Evolutionary conservation across 225 moss, liverwort and hornwort genomes (phyloP).

Genomic region (Sphagnum contortum): DNA sequence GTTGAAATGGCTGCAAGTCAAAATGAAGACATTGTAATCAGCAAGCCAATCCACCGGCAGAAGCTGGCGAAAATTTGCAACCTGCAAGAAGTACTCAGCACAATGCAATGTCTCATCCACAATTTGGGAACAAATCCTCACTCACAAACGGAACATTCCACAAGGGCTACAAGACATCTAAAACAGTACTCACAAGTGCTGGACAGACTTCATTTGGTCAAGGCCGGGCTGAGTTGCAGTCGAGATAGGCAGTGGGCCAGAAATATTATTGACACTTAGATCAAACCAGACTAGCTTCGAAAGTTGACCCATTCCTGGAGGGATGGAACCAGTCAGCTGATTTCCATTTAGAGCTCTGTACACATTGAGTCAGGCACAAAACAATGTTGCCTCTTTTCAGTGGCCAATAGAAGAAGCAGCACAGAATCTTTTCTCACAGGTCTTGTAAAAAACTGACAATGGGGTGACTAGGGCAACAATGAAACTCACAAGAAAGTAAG

Average conservation of each 20-base stretch:
- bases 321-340: conserved; percentile 19
- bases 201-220: conserved; percentile 27
- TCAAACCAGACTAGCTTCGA: conserved; percentile 32
- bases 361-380: conserved; percentile 1
- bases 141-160: no score
- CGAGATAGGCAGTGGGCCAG: conserved; percentile 31
- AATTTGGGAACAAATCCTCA: no score
- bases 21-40: background rate
- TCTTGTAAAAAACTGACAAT: no score
- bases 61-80: background rate
- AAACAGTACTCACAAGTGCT: conserved; percentile 38
- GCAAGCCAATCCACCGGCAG: background rate
- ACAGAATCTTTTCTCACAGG: no score
- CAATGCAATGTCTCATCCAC: no score
- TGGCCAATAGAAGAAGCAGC: no score
- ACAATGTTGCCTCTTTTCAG: no score
- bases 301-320: conserved; percentile 36
- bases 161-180: no score
- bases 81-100: no score
- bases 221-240: conserved; percentile 33
- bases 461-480: no score
- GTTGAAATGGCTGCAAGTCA: conserved; percentile 58
- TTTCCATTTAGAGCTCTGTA: conserved; percentile 40
- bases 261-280: conserved; percentile 28
- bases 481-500: conserved; percentile 30